Percentiles rank a stretch among this genome's conserved stretches.
These are phyloP conservation scores for Chrysoporthe austroafricana DNA, from an alignment of 2,329 filamentous ascomycete genomes.

Conservation along the genomic window DNA sequence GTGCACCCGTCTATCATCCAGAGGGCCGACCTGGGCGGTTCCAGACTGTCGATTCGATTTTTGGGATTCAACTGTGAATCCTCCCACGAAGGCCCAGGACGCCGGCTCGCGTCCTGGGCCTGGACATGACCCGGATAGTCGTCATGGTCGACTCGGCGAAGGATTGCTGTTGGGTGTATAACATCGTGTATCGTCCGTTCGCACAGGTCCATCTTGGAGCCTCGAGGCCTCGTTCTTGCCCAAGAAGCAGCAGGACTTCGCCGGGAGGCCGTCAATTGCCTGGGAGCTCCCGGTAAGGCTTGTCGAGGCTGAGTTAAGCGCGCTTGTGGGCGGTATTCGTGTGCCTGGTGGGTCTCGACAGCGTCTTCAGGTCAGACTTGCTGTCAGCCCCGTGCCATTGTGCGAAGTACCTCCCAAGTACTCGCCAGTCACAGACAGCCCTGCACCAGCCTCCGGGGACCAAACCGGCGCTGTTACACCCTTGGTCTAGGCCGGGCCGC, in stretches of 20 bases:
- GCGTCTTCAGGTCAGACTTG: background rate
- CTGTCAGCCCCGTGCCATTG: background rate
- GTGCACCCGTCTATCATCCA: constrained; percentile 65
- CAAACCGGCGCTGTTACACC: constrained; percentile 1
- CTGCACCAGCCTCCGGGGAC: constrained; percentile 5
- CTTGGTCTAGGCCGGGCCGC: constrained; percentile 10
- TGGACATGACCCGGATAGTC: background rate
- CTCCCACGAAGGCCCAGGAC: constrained; percentile 43
- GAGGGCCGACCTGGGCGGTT: constrained; percentile 45
- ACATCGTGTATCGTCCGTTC: constrained; percentile 57
- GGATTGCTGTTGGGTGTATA: constrained; percentile 58
- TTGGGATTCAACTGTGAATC: constrained; percentile 60
- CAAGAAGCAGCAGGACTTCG: background rate
- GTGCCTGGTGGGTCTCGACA: constrained; percentile 7
- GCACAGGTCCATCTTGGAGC: constrained; percentile 55
- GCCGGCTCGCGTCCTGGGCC: background rate
- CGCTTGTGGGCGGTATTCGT: background rate
- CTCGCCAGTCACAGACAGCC: constrained; percentile 7
- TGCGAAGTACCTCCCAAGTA: constrained; percentile 12
- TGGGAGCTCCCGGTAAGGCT: background rate
- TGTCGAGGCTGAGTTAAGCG: background rate
- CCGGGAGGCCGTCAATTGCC: background rate
- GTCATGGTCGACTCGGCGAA: constrained; percentile 4
- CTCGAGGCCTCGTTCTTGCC: background rate
- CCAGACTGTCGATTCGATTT: constrained; percentile 63